These are phyloP conservation scores for Trypanosoma boissoni DNA, from an alignment of 208 protist species.

Conservation along the genomic window DNA sequence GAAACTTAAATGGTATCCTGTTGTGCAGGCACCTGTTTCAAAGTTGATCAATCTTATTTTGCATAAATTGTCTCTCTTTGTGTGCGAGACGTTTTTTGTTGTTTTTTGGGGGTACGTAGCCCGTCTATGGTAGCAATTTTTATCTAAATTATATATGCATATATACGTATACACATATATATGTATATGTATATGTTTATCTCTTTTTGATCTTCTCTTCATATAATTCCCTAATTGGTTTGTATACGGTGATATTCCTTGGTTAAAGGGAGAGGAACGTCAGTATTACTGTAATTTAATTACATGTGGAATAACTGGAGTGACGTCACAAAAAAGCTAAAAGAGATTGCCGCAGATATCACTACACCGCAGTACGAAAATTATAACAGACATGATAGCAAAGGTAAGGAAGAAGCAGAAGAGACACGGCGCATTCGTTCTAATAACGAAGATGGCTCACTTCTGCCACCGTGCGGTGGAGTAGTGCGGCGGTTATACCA, in stretches of 20 bases:
- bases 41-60: no score
- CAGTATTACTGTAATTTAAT: not conserved
- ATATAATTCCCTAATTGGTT: slow-evolving; percentile 18
- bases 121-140: not conserved
- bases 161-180: slow-evolving; percentile 4
- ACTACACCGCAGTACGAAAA: slow-evolving; percentile 60
- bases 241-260: slow-evolving; percentile 4
- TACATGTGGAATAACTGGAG: slow-evolving; percentile 45
- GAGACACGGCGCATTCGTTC: not conserved
- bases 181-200: slow-evolving; percentile 6
- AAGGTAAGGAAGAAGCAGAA: slow-evolving; percentile 23
- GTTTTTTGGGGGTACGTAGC: not conserved
- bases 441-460: not conserved
- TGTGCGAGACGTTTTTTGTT: slow-evolving; percentile 5
- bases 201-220: slow-evolving; percentile 8
- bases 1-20: no score
- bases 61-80: no score
- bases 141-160: slow-evolving; percentile 8
- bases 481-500: not conserved
- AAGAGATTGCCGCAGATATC: slow-evolving; percentile 74
- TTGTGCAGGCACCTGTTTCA: no score
- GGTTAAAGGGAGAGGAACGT: no score
- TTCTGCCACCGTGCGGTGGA: no score
- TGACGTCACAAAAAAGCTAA: slow-evolving; percentile 62
- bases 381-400: slow-evolving; percentile 5